Conservation (phyloP, 495 filamentous ascomycete species). For the Letharia columbiana region DNA sequence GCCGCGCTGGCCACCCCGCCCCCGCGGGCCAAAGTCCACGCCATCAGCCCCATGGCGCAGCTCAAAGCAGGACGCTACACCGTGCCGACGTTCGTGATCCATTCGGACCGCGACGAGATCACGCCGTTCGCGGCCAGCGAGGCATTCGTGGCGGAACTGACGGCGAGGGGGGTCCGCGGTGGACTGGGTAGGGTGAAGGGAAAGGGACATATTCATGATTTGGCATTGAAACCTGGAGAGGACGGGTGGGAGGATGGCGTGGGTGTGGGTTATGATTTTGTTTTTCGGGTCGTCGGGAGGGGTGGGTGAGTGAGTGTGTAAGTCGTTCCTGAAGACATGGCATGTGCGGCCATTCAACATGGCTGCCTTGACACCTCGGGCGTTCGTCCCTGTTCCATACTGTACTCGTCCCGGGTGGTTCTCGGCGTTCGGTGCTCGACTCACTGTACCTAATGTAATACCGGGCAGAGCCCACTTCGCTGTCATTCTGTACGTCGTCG, state of each 20-base stretch:
- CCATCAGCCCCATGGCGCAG: constrained; percentile 31
- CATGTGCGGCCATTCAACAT: neutral
- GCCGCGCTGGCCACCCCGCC: constrained; percentile 11
- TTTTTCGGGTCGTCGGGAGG: neutral
- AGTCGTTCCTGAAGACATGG: neutral
- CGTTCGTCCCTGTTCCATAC: neutral
- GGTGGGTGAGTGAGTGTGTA: neutral
- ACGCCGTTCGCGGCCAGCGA: constrained; percentile 30
- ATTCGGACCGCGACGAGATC: constrained; percentile 37
- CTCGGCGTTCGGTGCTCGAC: no score
- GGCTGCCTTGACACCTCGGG: neutral
- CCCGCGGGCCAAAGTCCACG: constrained; percentile 17
- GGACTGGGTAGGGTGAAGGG: constrained; percentile 23
- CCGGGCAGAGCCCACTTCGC: no score
- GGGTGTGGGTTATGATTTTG: constrained; percentile 27
- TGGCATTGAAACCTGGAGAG: constrained; percentile 22
- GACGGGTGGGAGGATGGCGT: constrained; percentile 28
- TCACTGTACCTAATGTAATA: no score
- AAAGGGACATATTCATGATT: constrained; percentile 29
- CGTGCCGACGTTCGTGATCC: constrained; percentile 38
- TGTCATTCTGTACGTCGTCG: no score
- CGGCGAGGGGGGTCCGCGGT: constrained; percentile 24
- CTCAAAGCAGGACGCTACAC: constrained; percentile 30
- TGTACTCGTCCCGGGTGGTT: neutral
- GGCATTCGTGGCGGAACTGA: constrained; percentile 24